Evolutionary conservation across 2,329 filamentous ascomycete genomes (phyloP).

Genomic region (Botryotinia globosa): DNA sequence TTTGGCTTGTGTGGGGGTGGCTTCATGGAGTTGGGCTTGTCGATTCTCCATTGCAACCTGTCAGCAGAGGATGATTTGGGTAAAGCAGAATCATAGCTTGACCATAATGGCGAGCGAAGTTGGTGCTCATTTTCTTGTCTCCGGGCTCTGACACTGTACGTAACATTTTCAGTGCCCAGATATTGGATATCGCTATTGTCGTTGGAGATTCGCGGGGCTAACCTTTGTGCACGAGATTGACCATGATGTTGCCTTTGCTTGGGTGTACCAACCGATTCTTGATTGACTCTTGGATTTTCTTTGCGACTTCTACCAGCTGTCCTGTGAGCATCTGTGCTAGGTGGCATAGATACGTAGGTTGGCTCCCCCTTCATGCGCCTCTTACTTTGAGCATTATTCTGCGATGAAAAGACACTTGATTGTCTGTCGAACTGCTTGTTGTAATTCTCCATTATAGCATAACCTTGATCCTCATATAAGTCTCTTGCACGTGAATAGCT

Average conservation of each 20-base stretch:
- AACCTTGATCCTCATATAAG: background rate
- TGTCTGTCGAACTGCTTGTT: background rate
- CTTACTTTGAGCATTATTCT: background rate
- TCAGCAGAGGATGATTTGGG: background rate
- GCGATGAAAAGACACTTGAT: background rate
- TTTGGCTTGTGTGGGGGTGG: background rate
- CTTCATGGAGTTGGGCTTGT: background rate
- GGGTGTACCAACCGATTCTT: background rate
- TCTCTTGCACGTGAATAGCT: background rate
- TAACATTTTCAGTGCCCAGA: background rate
- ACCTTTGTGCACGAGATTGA: background rate
- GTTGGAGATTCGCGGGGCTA: background rate
- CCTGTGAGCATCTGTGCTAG: background rate
- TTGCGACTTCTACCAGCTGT: background rate
- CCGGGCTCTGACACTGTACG: background rate
- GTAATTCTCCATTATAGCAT: background rate
- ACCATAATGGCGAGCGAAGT: slow-evolving; percentile 3
- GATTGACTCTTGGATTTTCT: background rate
- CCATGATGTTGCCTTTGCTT: background rate
- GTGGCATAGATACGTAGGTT: background rate
- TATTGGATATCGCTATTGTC: background rate
- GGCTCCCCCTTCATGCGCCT: background rate
- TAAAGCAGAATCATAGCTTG: background rate
- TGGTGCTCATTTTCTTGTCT: background rate
- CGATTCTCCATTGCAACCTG: background rate